Conservation (phyloP, 192 early-diverging fungal genomes). For the Coemansia asiatica region DNA sequence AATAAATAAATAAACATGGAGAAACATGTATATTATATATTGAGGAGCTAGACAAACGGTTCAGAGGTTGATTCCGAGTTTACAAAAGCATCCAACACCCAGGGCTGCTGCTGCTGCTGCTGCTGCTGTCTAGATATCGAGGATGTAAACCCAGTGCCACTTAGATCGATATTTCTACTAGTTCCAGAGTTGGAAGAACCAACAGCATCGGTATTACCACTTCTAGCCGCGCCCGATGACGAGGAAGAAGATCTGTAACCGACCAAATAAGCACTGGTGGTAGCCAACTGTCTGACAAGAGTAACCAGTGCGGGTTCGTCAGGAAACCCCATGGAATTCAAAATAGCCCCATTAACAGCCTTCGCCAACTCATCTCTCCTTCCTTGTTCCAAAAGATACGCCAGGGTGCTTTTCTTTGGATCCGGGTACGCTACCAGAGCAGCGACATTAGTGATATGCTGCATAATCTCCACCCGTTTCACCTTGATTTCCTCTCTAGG, state of each 20-base stretch:
- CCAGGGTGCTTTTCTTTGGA: constrained; percentile 33
- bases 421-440: constrained; percentile 43
- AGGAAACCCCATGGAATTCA: constrained; percentile 28
- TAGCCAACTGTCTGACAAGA: constrained; percentile 44
- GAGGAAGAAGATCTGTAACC: constrained; percentile 22
- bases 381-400: constrained; percentile 31
- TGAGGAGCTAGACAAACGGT: too few species aligned
- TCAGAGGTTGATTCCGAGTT: constrained; percentile 24
- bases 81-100: constrained; percentile 42
- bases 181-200: not conserved
- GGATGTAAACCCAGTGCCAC: too few species aligned
- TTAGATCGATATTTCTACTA: not conserved
- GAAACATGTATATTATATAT: too few species aligned
- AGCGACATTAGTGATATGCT: constrained; percentile 46
- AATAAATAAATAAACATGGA: too few species aligned
- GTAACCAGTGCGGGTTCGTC: constrained; percentile 35
- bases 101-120: constrained; percentile 19
- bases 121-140: not conserved
- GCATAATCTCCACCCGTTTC: constrained; percentile 39
- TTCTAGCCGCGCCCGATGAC: not conserved
- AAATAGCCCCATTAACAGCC: constrained; percentile 39
- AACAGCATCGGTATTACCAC: not conserved
- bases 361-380: constrained; percentile 32
- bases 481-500: constrained; percentile 34
- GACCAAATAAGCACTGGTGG: constrained; percentile 35